Evolutionary conservation across 768 basidiomycete genomes (phyloP).

Genomic region (Megacollybia marginata): DNA sequence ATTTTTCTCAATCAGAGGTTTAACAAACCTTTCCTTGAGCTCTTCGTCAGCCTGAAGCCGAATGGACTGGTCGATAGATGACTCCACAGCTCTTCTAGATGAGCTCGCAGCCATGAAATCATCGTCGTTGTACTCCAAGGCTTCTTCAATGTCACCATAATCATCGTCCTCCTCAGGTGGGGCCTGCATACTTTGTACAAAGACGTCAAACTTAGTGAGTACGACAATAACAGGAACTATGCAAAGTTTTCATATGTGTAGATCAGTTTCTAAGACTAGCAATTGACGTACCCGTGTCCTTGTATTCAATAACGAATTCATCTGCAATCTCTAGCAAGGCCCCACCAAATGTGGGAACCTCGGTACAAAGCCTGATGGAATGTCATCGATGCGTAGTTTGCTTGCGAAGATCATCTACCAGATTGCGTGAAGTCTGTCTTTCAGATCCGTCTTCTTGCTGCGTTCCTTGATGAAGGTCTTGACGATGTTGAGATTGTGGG

Average conservation of each 20-base stretch:
- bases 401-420: conserved; percentile 16
- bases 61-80: too few relatives aligned
- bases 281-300: conserved; percentile 9
- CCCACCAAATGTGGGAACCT: too few relatives aligned
- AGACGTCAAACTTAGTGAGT: conserved; percentile 25
- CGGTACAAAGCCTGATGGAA: conserved; percentile 17
- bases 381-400: background rate
- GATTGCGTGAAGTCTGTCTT: conserved; percentile 17
- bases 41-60: too few relatives aligned
- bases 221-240: conserved; percentile 25
- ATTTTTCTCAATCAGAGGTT: too few relatives aligned
- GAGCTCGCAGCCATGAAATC: too few relatives aligned
- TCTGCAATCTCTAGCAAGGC: too few relatives aligned
- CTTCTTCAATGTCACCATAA: conserved; percentile 1
- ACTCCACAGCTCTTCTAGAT: too few relatives aligned
- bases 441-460: conserved; percentile 2
- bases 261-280: background rate
- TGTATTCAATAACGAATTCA: too few relatives aligned
- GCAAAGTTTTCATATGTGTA: too few relatives aligned
- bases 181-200: conserved; percentile 6
- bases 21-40: too few relatives aligned
- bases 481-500: conserved; percentile 13
- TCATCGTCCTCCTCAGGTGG: conserved; percentile 1
- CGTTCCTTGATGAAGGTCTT: conserved; percentile 15
- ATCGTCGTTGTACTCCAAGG: too few relatives aligned